phyloP scores from a whole-genome alignment of 192 early-diverging fungal genomes.

The Rhizophagus prolifer region DNA sequence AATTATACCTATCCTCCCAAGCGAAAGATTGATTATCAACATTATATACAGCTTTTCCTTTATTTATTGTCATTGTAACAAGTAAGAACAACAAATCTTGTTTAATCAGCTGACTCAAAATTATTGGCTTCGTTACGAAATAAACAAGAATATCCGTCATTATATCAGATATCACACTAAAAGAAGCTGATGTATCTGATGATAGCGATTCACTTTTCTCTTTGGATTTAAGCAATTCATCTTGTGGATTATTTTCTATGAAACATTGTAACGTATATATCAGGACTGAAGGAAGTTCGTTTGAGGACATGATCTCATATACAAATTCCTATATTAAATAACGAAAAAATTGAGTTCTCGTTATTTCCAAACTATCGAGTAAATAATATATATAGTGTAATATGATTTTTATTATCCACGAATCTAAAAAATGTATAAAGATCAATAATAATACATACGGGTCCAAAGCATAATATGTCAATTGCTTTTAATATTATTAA shows the following conservation, averaged over 20 bases:
- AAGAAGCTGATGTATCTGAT: slow-evolving; percentile 6
- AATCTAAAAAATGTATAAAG: not conserved
- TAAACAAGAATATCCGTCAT: slow-evolving; percentile 38
- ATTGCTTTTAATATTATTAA: slow-evolving; percentile 45
- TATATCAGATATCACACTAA: slow-evolving; percentile 32
- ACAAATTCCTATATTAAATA: slow-evolving; percentile 13
- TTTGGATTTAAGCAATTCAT: not conserved
- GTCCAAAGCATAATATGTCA: slow-evolving; percentile 48
- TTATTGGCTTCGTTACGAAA: slow-evolving; percentile 35
- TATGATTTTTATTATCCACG: not conserved
- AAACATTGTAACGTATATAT: slow-evolving; percentile 43
- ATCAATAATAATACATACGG: slow-evolving; percentile 37
- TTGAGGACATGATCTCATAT: slow-evolving; percentile 33
- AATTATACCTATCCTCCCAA: slow-evolving; percentile 41
- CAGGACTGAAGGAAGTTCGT: slow-evolving; percentile 41
- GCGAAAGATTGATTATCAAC: slow-evolving; percentile 10
- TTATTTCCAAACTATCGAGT: slow-evolving; percentile 39
- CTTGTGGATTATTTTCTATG: slow-evolving; percentile 35
- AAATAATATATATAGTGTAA: not conserved
- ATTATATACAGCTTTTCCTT: not conserved
- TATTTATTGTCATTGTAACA: slow-evolving; percentile 34
- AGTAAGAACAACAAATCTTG: slow-evolving; percentile 43
- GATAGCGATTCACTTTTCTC: not conserved
- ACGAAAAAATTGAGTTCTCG: not conserved
- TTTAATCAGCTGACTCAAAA: slow-evolving; percentile 35